Evolutionary conservation across 345 rosid species (phyloP).

Genomic region (Geranium rotundifolium): DNA sequence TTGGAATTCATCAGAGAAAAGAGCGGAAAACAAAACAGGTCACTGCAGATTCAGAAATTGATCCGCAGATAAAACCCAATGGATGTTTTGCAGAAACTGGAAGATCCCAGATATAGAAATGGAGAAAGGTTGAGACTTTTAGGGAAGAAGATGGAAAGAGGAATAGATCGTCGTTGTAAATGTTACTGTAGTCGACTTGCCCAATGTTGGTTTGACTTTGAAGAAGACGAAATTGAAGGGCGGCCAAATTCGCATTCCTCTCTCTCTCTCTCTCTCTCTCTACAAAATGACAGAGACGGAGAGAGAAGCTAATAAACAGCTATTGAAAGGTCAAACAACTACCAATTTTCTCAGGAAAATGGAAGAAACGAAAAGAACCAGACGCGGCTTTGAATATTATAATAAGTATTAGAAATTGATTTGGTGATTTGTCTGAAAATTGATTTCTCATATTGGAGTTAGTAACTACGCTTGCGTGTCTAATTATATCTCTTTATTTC

Average conservation of each 20-base stretch:
- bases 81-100: background rate
- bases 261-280: background rate
- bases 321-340: background rate
- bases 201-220: background rate
- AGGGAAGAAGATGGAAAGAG: background rate
- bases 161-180: background rate
- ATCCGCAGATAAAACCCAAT: background rate
- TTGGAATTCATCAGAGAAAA: constrained; percentile 32
- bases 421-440: background rate
- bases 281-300: background rate
- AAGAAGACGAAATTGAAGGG: background rate
- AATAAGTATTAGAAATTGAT: no score
- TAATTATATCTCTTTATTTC: no score
- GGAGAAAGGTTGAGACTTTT: background rate
- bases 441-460: no score
- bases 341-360: background rate
- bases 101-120: background rate
- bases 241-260: background rate
- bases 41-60: background rate
- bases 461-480: no score
- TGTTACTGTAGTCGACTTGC: background rate
- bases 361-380: background rate
- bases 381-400: background rate
- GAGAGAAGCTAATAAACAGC: background rate
- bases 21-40: no score